These are phyloP conservation scores for Furcasterigmium furcatum DNA, from an alignment of 2,329 filamentous ascomycete genomes.

Conservation along the genomic window DNA sequence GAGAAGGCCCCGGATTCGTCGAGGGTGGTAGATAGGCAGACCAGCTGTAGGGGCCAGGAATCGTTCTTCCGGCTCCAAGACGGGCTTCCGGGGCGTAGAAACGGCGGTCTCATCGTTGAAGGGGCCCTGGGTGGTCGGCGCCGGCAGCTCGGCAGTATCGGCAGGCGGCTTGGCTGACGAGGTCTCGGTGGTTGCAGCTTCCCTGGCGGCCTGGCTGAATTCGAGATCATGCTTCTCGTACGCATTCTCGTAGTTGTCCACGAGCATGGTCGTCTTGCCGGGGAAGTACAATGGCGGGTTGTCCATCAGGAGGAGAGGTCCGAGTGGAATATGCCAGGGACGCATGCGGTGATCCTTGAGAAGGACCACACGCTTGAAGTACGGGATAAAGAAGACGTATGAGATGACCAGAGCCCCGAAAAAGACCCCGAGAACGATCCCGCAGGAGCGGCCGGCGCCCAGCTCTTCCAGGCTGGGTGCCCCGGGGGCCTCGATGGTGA, in stretches of 20 bases:
- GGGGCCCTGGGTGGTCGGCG: no score
- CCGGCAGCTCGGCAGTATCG: no score
- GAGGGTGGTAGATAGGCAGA: conserved; percentile 12
- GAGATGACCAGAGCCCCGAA: conserved; percentile 22
- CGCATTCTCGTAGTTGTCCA: conserved; percentile 19
- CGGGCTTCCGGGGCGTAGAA: no score
- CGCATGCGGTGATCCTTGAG: conserved; percentile 25
- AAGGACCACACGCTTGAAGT: conserved; percentile 27
- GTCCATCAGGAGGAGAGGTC: conserved; percentile 27
- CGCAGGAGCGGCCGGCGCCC: conserved; percentile 23
- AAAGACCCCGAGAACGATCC: conserved; percentile 23
- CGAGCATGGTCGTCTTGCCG: conserved; percentile 18
- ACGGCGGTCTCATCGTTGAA: no score
- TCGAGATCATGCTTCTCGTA: no score
- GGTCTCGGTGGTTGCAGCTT: no score
- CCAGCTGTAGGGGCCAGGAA: conserved; percentile 11
- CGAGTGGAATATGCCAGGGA: conserved; percentile 28
- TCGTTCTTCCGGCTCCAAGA: conserved; percentile 26
- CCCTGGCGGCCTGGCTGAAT: no score
- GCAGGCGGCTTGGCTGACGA: no score
- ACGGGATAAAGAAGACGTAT: conserved; percentile 31
- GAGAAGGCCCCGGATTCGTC: conserved; percentile 12
- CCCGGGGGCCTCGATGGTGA: conserved; percentile 14
- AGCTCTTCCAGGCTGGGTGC: conserved; percentile 24
- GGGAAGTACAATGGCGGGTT: conserved; percentile 18